phyloP scores from a whole-genome alignment of 192 early-diverging fungal genomes.

The Mortierella alpina region DNA sequence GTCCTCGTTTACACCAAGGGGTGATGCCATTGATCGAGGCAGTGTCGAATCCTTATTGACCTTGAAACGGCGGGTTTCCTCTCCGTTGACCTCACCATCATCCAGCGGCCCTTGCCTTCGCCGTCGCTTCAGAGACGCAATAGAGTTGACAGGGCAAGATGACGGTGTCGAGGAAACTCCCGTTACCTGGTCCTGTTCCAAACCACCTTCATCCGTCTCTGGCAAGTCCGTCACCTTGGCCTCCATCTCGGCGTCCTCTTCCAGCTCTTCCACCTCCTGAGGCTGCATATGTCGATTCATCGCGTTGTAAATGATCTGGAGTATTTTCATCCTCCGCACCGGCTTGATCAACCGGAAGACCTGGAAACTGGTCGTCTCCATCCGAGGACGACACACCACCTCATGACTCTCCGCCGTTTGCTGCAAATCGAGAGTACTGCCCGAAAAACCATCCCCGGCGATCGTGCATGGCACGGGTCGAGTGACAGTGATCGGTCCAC shows the following conservation, averaged over 20 bases:
- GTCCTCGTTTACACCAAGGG: background rate
- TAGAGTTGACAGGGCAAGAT: too few relatives aligned
- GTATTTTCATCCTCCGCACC: conserved; percentile 36
- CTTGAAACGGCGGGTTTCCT: too few relatives aligned
- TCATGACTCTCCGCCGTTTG: background rate
- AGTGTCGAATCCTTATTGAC: background rate
- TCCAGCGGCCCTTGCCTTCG: too few relatives aligned
- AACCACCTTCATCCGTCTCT: too few relatives aligned
- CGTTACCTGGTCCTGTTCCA: background rate
- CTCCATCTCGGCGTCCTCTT: background rate
- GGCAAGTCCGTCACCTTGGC: background rate
- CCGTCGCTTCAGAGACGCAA: too few relatives aligned
- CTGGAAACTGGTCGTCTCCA: conserved; percentile 34
- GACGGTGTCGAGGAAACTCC: too few relatives aligned
- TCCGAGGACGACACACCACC: background rate
- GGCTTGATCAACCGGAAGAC: conserved; percentile 49
- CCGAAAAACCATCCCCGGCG: background rate
- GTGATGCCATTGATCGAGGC: background rate
- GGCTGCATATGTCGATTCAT: conserved; percentile 13
- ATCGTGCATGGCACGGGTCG: conserved; percentile 3
- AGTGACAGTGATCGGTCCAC: conserved; percentile 20
- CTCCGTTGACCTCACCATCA: too few relatives aligned
- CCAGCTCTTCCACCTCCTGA: background rate
- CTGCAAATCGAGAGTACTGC: background rate
- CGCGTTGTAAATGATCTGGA: conserved; percentile 41